Conservation (phyloP, 192 early-diverging fungal genomes). For the Backusella psychrophila region DNA sequence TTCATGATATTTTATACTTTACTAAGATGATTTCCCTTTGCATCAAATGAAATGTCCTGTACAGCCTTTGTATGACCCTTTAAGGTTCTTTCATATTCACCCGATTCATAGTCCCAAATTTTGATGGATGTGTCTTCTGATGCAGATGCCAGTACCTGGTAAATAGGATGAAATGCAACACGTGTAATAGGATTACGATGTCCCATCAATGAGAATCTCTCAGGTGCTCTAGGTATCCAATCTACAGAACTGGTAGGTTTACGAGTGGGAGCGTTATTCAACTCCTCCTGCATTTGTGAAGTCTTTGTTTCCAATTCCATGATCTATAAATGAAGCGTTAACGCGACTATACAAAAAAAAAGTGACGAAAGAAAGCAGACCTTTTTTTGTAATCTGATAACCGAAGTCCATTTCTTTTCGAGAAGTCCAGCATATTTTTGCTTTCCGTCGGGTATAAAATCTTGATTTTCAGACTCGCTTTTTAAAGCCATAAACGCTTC, state of each 20-base stretch:
- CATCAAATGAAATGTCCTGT: conserved; percentile 83
- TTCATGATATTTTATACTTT: conserved; percentile 8
- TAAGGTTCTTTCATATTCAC: conserved; percentile 87
- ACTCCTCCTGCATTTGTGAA: conserved; percentile 72
- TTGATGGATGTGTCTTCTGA: conserved; percentile 92
- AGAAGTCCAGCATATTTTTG: conserved; percentile 76
- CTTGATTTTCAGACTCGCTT: conserved; percentile 69
- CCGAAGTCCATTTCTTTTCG: conserved; percentile 96
- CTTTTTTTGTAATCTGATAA: conserved; percentile 91
- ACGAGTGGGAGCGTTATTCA: conserved; percentile 57
- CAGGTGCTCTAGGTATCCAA: conserved; percentile 85
- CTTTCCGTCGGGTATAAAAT: conserved; percentile 70
- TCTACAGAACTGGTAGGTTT: conserved; percentile 57
- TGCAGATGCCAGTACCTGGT: conserved; percentile 77
- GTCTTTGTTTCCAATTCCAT: conserved; percentile 90
- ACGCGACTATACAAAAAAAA: background rate
- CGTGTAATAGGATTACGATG: conserved; percentile 81
- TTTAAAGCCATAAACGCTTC: conserved; percentile 68
- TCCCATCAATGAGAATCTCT: conserved; percentile 66
- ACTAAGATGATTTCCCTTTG: conserved; percentile 81
- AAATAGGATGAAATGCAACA: conserved; percentile 87
- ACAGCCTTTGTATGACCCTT: conserved; percentile 97
- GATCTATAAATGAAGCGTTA: conserved; percentile 58
- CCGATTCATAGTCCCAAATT: conserved; percentile 93
- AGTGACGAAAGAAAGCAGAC: conserved; percentile 26